Evolutionary conservation across 2,329 filamentous ascomycete genomes (phyloP).

Genomic region (Aspergillus carbonarius): DNA sequence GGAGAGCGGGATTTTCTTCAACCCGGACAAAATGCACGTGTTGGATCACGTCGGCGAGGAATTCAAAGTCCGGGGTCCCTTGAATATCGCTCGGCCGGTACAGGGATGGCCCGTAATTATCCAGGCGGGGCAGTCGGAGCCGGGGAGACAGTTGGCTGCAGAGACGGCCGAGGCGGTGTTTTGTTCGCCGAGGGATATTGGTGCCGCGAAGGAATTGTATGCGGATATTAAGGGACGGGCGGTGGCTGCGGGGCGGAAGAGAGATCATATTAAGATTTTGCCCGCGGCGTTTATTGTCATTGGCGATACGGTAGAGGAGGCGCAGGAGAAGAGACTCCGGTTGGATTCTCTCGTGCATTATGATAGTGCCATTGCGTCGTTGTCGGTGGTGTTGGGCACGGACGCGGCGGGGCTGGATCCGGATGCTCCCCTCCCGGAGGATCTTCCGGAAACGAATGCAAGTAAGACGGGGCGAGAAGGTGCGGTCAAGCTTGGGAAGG

Average conservation of each 20-base stretch:
- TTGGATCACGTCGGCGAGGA: slow-evolving; percentile 53
- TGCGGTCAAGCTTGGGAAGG: slow-evolving; percentile 46
- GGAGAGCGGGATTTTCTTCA: slow-evolving; percentile 50
- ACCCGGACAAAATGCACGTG: slow-evolving; percentile 54
- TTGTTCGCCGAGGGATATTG: slow-evolving; percentile 50
- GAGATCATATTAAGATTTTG: slow-evolving; percentile 52
- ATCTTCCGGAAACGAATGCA: slow-evolving; percentile 55
- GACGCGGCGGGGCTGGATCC: slow-evolving; percentile 52
- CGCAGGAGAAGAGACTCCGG: slow-evolving; percentile 49
- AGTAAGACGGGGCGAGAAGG: slow-evolving; percentile 51
- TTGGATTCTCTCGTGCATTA: slow-evolving; percentile 56
- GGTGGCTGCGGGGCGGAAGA: slow-evolving; percentile 46
- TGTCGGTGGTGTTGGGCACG: slow-evolving; percentile 50
- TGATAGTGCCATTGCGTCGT: slow-evolving; percentile 54
- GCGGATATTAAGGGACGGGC: slow-evolving; percentile 53
- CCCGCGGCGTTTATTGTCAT: slow-evolving; percentile 54
- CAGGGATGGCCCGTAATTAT: slow-evolving; percentile 59
- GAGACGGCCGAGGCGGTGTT: slow-evolving; percentile 57
- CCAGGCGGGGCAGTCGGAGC: slow-evolving; percentile 55
- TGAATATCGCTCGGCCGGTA: slow-evolving; percentile 55
- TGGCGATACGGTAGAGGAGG: slow-evolving; percentile 52
- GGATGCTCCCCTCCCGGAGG: slow-evolving; percentile 49
- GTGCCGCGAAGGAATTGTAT: slow-evolving; percentile 50
- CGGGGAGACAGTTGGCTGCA: slow-evolving; percentile 52
- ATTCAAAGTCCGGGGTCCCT: slow-evolving; percentile 48